These are phyloP conservation scores for Penicillium simplicissimum DNA, from an alignment of 495 filamentous ascomycete genomes.

Conservation along the genomic window DNA sequence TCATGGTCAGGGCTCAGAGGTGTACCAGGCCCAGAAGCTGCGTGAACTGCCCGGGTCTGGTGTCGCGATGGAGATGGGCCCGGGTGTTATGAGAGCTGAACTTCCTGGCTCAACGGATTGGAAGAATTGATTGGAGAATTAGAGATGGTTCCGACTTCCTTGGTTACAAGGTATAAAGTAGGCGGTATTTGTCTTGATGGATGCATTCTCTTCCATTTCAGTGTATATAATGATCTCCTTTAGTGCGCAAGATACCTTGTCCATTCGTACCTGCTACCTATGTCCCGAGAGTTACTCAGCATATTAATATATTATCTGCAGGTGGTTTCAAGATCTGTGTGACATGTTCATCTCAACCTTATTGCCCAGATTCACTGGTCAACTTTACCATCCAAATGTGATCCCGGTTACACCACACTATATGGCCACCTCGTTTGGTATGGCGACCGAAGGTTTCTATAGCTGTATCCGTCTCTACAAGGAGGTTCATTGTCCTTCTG, in stretches of 20 bases:
- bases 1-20: neutral
- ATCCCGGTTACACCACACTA: neutral
- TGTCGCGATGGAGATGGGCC: neutral
- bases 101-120: constrained; percentile 1
- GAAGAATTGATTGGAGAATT: neutral
- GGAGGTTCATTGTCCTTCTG: too few relatives aligned
- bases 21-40: constrained; percentile 1
- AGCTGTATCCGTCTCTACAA: neutral
- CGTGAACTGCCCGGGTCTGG: constrained; percentile 5
- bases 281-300: neutral
- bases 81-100: constrained; percentile 3
- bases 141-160: too few relatives aligned
- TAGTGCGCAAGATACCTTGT: neutral
- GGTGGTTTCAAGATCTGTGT: neutral
- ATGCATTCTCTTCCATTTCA: neutral
- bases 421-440: neutral
- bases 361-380: too few relatives aligned
- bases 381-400: too few relatives aligned
- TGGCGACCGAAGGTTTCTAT: neutral
- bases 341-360: too few relatives aligned
- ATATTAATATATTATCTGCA: neutral
- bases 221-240: neutral
- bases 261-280: neutral
- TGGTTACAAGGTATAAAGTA: neutral
- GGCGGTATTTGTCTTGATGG: neutral